phyloP scores from a whole-genome alignment of 1,284 basidiomycete genomes.

The Austroboletus olivaceoglutinosus region DNA sequence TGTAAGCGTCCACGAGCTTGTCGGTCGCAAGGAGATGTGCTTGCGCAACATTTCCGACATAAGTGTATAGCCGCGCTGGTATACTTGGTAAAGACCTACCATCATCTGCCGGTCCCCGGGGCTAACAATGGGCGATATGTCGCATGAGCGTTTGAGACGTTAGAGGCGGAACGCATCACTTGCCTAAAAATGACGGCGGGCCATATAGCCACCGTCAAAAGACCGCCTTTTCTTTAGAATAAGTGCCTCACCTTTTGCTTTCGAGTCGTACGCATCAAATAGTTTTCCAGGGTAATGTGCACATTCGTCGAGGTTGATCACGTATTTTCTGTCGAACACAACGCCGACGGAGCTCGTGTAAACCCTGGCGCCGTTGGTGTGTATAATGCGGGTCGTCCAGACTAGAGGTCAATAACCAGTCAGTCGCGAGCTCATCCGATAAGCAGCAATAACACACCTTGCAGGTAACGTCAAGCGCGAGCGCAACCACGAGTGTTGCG shows the following conservation, averaged over 20 bases:
- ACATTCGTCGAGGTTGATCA: conserved; percentile 92
- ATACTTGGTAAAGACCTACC: conserved; percentile 77
- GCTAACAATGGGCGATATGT: conserved; percentile 44
- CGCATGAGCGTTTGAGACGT: neutral
- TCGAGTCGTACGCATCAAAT: conserved; percentile 95
- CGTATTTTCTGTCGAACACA: conserved; percentile 81
- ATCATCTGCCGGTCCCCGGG: conserved; percentile 92
- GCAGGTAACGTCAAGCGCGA: no score
- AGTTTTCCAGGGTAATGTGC: conserved; percentile 72
- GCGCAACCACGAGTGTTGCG: no score
- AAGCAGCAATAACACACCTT: conserved; percentile 47
- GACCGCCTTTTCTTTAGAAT: conserved; percentile 72
- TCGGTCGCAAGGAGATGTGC: conserved; percentile 95
- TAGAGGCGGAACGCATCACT: conserved; percentile 14
- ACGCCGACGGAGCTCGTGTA: conserved; percentile 96
- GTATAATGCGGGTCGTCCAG: conserved; percentile 87
- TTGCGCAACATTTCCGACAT: conserved; percentile 93
- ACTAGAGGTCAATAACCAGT: conserved; percentile 41
- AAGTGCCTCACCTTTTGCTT: conserved; percentile 87
- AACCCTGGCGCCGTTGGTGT: conserved; percentile 85
- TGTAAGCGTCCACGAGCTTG: conserved; percentile 55
- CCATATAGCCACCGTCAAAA: conserved; percentile 87
- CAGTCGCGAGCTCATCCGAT: neutral
- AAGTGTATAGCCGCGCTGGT: conserved; percentile 91
- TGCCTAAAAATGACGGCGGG: conserved; percentile 97